phyloP scores from a whole-genome alignment of 768 basidiomycete genomes.

The Rickenella mellea region DNA sequence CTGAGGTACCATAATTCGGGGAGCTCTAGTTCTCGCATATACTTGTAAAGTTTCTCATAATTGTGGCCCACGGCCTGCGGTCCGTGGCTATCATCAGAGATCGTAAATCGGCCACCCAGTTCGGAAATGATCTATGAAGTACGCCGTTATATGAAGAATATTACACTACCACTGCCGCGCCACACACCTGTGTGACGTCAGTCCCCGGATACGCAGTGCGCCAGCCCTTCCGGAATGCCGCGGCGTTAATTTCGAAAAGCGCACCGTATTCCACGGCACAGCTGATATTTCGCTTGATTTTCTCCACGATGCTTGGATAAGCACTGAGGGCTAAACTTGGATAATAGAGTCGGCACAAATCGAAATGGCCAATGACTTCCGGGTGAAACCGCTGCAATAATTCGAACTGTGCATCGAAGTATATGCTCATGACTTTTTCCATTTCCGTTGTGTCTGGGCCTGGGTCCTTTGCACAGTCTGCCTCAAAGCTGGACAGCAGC shows the following conservation, averaged over 20 bases:
- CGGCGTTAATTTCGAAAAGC: slow-evolving; percentile 87
- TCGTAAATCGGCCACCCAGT: slow-evolving; percentile 61
- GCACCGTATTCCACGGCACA: slow-evolving; percentile 76
- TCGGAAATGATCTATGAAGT: slow-evolving; percentile 54
- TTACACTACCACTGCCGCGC: too few relatives aligned
- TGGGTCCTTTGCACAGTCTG: slow-evolving; percentile 15
- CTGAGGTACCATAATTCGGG: slow-evolving; percentile 55
- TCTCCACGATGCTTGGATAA: slow-evolving; percentile 50
- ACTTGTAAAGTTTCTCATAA: slow-evolving; percentile 57
- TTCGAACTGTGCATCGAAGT: slow-evolving; percentile 80
- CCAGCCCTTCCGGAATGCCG: slow-evolving; percentile 92
- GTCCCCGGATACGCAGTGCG: slow-evolving; percentile 68
- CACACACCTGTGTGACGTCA: slow-evolving; percentile 62
- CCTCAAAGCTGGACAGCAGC: slow-evolving; percentile 35
- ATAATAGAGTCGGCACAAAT: slow-evolving; percentile 81
- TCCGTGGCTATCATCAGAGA: slow-evolving; percentile 96
- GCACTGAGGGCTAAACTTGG: slow-evolving; percentile 50
- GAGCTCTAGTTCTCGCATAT: slow-evolving; percentile 54
- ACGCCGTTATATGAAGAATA: slow-evolving; percentile 6
- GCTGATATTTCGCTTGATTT: slow-evolving; percentile 65
- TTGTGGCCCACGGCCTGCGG: slow-evolving; percentile 82
- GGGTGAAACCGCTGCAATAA: slow-evolving; percentile 67
- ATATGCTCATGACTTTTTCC: slow-evolving; percentile 47
- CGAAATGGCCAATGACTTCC: slow-evolving; percentile 88
- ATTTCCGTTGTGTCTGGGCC: slow-evolving; percentile 19